These are phyloP conservation scores for Xylaria multiplex DNA, from an alignment of 2,329 filamentous ascomycete species.

Conservation along the genomic window DNA sequence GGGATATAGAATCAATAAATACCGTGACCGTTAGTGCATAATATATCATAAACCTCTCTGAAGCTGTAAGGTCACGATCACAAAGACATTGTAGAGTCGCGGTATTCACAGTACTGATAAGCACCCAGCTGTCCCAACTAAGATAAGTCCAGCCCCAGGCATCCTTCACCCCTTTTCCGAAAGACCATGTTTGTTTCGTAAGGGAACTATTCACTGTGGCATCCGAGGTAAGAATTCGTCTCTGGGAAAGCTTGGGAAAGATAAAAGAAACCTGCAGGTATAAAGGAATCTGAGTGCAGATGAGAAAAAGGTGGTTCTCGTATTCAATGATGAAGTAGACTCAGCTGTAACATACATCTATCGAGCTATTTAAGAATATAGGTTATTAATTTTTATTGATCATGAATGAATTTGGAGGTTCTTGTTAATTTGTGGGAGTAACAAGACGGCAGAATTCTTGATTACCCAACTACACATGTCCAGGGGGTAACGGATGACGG, in stretches of 20 bases:
- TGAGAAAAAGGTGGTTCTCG: too few species aligned
- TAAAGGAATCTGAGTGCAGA: too few species aligned
- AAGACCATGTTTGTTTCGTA: neutral
- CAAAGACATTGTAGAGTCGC: neutral
- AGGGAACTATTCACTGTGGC: neutral
- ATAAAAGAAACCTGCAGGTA: too few species aligned
- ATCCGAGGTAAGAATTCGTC: neutral
- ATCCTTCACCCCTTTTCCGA: neutral
- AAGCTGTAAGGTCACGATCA: neutral
- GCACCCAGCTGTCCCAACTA: too few species aligned
- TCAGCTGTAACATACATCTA: neutral
- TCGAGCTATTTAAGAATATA: neutral
- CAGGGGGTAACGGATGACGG: neutral
- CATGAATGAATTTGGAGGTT: too few species aligned
- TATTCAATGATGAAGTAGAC: neutral
- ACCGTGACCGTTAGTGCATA: neutral
- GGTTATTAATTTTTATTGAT: neutral
- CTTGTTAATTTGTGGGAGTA: neutral
- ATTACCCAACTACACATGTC: too few species aligned
- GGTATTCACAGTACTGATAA: neutral
- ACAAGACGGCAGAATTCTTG: neutral
- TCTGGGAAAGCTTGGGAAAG: neutral
- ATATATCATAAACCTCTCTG: neutral
- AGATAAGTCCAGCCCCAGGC: neutral
- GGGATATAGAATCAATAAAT: neutral